Evolutionary conservation across 2,329 filamentous ascomycete species (phyloP), one percentile per base, ranked within the genome.

Genomic region (Fusarium siculi): DNA sequence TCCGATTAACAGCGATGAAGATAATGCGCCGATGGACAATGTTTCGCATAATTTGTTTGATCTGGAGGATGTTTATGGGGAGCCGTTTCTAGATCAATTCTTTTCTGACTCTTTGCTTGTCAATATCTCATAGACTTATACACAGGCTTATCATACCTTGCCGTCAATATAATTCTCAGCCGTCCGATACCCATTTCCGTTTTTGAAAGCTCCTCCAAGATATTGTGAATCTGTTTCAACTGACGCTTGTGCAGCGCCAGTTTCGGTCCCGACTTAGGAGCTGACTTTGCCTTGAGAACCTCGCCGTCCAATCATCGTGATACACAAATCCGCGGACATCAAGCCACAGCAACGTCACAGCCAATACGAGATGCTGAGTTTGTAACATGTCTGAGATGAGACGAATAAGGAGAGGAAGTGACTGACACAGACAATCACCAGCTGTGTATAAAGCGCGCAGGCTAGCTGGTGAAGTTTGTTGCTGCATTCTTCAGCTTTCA

Each of bases 41-140:
- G 28, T n/a, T 0, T 23, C 44, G 7, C 63, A 75, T 19, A 66
- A 63, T 39, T 19, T 70, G 3, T 73, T 72, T 23, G 70, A 76
- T 39, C 23, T 73, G 46, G 72, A 44, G 44, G 73, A 59, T 68
- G 58, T 63, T 4, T 75, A 67, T 12, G 67, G 71, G 10, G 70
- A 73, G 4, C 73, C 74, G 0, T 76, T 77, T 43, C 4, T 76
- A 3, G 74, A 76, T 44, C 70, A 77, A 21, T 75, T 76, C 43
- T 70, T 76, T 36, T 77, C 74, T 3, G 75, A 76, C 2, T 73
- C 68, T 7, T 63, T 76, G 15, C 15, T 77, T 7, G 64, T 68
- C 2, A 74, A 74, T 28, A 43, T 74, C 12, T 70, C 63, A 16
- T 73, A 50, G n/a, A 23, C 25, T 6, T 25, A 25, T 7, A 25